phyloP scores from a whole-genome alignment of 805 yeast species.

The Candida yuanshanica region DNA sequence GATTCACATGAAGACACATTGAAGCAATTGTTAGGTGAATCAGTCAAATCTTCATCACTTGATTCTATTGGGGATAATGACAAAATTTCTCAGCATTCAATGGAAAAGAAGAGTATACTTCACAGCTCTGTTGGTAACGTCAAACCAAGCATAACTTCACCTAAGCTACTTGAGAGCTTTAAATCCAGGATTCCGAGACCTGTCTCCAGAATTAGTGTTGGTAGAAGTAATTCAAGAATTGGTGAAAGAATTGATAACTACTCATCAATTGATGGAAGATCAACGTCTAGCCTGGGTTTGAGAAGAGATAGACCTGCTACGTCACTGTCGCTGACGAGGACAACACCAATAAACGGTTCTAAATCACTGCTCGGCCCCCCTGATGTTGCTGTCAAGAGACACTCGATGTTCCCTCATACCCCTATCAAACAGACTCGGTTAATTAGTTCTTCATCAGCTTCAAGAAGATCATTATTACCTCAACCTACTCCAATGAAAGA shows the following conservation, averaged over 20 bases:
- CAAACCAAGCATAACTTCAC: background rate
- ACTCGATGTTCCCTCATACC: conserved; percentile 22
- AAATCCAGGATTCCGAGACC: conserved; percentile 22
- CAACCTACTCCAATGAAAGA: conserved; percentile 25
- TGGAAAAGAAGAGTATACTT: too few relatives aligned
- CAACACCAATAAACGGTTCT: conserved; percentile 6
- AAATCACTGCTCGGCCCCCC: conserved; percentile 8
- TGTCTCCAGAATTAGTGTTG: conserved; percentile 9
- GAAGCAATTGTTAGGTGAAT: background rate
- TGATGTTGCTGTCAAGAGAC: conserved; percentile 7
- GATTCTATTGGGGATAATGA: background rate
- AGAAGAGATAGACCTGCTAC: conserved; percentile 15
- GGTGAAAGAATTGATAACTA: background rate
- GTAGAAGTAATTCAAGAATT: conserved; percentile 8
- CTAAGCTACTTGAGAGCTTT: conserved; percentile 2
- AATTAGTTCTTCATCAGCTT: background rate
- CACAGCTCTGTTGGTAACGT: background rate
- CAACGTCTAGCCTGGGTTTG: conserved; percentile 12
- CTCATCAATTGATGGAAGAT: conserved; percentile 1
- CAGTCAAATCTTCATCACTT: background rate
- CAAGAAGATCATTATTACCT: conserved; percentile 18
- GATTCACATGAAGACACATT: conserved; percentile 5
- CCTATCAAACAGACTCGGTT: conserved; percentile 11
- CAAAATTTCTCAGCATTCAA: background rate
- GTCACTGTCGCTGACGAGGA: conserved; percentile 15